phyloP scores from a whole-genome alignment of 1,284 basidiomycete species.

The Kalmanozyma brasiliensis region DNA sequence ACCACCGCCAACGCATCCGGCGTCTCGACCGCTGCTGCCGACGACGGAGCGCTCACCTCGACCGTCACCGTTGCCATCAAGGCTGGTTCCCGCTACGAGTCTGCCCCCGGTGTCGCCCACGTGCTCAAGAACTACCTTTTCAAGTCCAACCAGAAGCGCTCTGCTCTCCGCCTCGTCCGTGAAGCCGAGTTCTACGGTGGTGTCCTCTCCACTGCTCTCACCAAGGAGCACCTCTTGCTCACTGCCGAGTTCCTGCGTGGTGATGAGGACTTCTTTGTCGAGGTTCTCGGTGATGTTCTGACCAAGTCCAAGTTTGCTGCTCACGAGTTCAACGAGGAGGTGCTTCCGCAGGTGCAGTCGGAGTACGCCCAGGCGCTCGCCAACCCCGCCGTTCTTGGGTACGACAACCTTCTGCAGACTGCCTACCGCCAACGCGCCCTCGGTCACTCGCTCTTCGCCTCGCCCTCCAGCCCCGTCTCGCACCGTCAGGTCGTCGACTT shows the following conservation, averaged over 20 bases:
- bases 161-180: conserved; percentile 87
- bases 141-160: conserved; percentile 72
- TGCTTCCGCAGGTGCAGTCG: conserved; percentile 57
- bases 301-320: conserved; percentile 56
- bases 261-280: conserved; percentile 75
- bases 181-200: conserved; percentile 95
- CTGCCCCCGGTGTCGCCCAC: conserved; percentile 59
- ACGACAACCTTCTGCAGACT: conserved; percentile 62
- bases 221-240: conserved; percentile 88
- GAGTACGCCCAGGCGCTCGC: conserved; percentile 58
- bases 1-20: conserved; percentile 53
- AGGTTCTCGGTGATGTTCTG: conserved; percentile 64
- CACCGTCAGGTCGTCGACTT: conserved; percentile 50
- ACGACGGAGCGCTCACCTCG: conserved; percentile 59
- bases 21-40: conserved; percentile 52
- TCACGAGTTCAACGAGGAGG: conserved; percentile 66
- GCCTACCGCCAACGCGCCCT: conserved; percentile 65
- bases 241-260: conserved; percentile 95
- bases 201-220: conserved; percentile 84
- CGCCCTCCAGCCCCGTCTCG: conserved; percentile 58
- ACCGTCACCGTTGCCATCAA: conserved; percentile 62
- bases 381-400: conserved; percentile 56
- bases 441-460: conserved; percentile 64
- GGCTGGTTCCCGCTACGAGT: conserved; percentile 61
- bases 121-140: conserved; percentile 63